Evolutionary conservation across 345 rosid genomes (phyloP), one percentile per base, ranked within the genome.

Genomic region (Euclidium syriacum): DNA sequence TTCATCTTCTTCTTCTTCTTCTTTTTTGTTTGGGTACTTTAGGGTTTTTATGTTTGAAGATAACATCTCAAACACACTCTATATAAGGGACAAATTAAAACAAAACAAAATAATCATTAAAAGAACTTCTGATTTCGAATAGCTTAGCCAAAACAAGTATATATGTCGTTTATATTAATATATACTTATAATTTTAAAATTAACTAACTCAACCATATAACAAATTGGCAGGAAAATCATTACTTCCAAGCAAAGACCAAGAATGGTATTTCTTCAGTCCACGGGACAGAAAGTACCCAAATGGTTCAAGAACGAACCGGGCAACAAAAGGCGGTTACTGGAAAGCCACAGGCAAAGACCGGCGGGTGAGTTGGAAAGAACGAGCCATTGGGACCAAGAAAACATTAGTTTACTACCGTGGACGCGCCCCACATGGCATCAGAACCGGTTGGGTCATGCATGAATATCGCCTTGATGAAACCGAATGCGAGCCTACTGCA

Each of bases 251-350:
- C 85, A 89, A 89, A 74, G 99, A 94, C 59, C 83, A 85, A 5
- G 99, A 94, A 73, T 89, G 97, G 99, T 94, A 82, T 58, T 94
- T 94, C 78, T 92, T 94, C 67, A 94, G 99, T 65, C 96, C 99
- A 30, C 77, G 96, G 10, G 99, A 94, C 53, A 82, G 96, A 1
- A 94, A 94, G 73, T 94, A 94, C 58, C 99, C 96, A 0, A 90
- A 90, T 59, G 96, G 99, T 26, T 90, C 97, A 25, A 87, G 99
- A 53, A 90, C 97, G 0, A 94, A 90, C 58, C 90, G 99, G 0
- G 97, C 99, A 36, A 94, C 99, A 4, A 87, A 87, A 77, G 81
- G 88, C 16, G 97, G 99, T 4, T 94, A 94, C 26, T 90, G 97
- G 99, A 94, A 94, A 73, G 99, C 99, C 12, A 94, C 99, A 0